Evolutionary conservation across 2,329 filamentous ascomycete species (phyloP).

Genomic region (Lachnellula suecica): DNA sequence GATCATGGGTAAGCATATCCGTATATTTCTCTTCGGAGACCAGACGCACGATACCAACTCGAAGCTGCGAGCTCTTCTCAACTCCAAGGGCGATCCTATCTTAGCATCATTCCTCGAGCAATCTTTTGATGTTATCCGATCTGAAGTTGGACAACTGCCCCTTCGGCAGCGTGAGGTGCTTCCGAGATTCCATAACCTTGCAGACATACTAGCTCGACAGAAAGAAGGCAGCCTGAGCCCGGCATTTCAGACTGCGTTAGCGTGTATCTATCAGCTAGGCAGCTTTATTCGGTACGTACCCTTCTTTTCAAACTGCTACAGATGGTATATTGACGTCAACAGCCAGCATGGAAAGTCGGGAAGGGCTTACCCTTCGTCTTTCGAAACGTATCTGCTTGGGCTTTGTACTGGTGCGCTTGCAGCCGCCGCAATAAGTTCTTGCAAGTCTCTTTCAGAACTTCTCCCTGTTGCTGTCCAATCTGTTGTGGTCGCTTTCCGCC

Average conservation of each 20-base stretch:
- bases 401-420: constrained; percentile 30
- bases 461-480: constrained; percentile 25
- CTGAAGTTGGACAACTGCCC: not conserved
- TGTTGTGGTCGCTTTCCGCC: constrained; percentile 25
- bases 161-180: not conserved
- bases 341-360: not conserved
- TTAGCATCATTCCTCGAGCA: not conserved
- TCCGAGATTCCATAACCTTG: not conserved
- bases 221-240: not conserved
- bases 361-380: not conserved
- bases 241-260: not conserved
- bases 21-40: not conserved
- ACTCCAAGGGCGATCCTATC: not conserved
- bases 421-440: constrained; percentile 27
- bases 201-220: not conserved
- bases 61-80: not conserved
- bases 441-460: constrained; percentile 22
- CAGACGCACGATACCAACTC: not conserved
- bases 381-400: constrained; percentile 14
- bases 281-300: not conserved
- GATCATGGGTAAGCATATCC: not conserved
- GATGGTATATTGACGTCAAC: not conserved
- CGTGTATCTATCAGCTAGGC: not conserved
- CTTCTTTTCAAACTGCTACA: not conserved
- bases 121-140: not conserved